Base-by-base conservation (phyloP, 2,329 filamentous ascomycete genomes). In the Calonectria pseudoreteaudii region DNA sequence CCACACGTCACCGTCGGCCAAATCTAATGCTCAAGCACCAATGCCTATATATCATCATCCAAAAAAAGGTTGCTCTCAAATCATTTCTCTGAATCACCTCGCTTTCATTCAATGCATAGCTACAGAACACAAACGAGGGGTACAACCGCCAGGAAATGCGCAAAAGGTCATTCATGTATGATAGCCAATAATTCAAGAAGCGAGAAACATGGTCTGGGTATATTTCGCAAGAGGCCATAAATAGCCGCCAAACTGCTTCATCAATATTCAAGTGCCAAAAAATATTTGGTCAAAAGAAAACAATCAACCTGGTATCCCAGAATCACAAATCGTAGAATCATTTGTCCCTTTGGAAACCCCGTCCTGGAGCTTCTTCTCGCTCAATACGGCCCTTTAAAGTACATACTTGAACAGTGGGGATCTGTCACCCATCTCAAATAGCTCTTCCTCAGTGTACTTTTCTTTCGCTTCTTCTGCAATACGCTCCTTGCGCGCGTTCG, bases 401-500 rank as follows among this genome's bases (percentile, higher is more conserved):
- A 79, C 75, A 74, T 83, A 82, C 70, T 80, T 79, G 52, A 83
- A 83, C 30, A 83, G 44, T 0, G 83, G 83, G 7, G 82, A 84
- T 23, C 79, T 74, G 47, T 84, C 83, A 41, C 83, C 83, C 80
- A 84, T 80, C 2, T 79, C 75, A 23, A 80, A 80, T 4, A 84
- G 23, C 66, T 84, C 76, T 62, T 81, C 79, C n/a, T 82, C 79
- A 0, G 80, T 81, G 66, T 82, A 83, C 74, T 76, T 82, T 2
- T 64, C 68, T 58, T 77, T 76, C 4, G 82, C 80, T 34, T 81
- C 81, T 2, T 83, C 81, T 0, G 78, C 74, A 38, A 83, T 76
- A 66, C 70, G 77, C 0, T 76, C 82, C 72, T 82, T 83, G 44
- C 73, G 75, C 2, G 74, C 62, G 34, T 84, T 84, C 9, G 75